Evolutionary conservation across 2,329 filamentous ascomycete genomes (phyloP).

Genomic region (Trichoderma aggressivum): DNA sequence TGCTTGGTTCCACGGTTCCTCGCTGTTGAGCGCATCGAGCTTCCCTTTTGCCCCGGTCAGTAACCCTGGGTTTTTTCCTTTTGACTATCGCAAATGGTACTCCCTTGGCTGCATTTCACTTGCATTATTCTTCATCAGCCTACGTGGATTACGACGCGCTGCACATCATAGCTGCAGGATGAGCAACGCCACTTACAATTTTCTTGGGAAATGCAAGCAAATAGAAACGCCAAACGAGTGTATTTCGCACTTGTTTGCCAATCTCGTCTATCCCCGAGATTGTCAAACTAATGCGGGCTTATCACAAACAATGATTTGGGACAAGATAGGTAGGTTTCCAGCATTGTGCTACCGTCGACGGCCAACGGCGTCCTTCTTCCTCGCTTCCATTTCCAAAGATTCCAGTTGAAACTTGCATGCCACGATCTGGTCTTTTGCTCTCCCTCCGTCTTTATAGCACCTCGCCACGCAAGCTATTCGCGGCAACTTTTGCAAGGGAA

Average conservation of each 20-base stretch:
- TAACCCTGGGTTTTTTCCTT: not conserved
- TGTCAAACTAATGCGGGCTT: not conserved
- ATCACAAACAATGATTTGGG: slow-evolving; percentile 11
- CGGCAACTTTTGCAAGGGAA: not conserved
- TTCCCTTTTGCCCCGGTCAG: not conserved
- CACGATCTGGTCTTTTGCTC: not conserved
- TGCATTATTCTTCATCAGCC: not conserved
- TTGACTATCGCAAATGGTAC: not conserved
- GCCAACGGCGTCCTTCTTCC: not conserved
- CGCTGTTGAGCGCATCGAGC: not conserved
- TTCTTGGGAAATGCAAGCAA: not conserved
- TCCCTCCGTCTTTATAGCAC: not conserved
- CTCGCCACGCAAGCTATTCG: not conserved
- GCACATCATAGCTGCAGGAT: no score
- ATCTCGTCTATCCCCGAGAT: not conserved
- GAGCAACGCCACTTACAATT: not conserved
- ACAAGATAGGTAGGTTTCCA: not conserved
- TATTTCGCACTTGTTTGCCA: not conserved
- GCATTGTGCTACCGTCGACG: not conserved
- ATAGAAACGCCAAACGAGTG: not conserved
- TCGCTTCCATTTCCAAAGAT: not conserved
- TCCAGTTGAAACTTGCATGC: not conserved
- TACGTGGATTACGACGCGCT: not conserved
- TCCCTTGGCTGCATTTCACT: not conserved
- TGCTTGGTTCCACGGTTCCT: not conserved